Conservation (phyloP, 306 rosid genomes). For the Begonia peltatifolia region DNA sequence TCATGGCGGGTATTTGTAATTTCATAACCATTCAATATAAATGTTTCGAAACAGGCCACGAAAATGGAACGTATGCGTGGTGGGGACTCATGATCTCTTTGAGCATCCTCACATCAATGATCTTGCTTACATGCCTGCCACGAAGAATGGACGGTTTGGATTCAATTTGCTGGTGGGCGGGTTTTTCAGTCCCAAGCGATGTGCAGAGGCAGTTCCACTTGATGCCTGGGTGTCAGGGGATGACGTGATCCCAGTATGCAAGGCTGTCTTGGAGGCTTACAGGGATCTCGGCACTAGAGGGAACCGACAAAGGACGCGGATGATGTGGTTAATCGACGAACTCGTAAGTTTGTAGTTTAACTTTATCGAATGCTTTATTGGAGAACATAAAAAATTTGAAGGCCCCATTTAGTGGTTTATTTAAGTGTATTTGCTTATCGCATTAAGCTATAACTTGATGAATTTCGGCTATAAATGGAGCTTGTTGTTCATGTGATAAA, state of each 20-base stretch:
- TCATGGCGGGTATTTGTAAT: too few species aligned
- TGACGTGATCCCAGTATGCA: constrained; percentile 58
- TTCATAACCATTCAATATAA: too few species aligned
- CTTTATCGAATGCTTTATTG: background rate
- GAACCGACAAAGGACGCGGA: constrained; percentile 75
- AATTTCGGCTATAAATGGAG: too few species aligned
- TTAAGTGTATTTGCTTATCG: too few species aligned
- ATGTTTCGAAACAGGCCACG: constrained; percentile 63
- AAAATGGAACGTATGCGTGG: constrained; percentile 92
- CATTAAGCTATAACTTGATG: too few species aligned
- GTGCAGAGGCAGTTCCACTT: constrained; percentile 82
- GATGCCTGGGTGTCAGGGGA: constrained; percentile 94
- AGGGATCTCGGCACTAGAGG: constrained; percentile 92
- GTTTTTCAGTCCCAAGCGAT: constrained; percentile 81
- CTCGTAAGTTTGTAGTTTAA: constrained; percentile 27
- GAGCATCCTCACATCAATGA: constrained; percentile 98
- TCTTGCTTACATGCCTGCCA: constrained; percentile 96
- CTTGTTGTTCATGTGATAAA: background rate
- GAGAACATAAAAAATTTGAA: too few species aligned
- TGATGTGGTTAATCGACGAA: constrained; percentile 99
- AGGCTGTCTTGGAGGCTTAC: constrained; percentile 68
- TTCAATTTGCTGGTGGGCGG: constrained; percentile 92
- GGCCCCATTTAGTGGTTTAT: too few species aligned
- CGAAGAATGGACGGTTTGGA: constrained; percentile 61
- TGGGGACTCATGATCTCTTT: constrained; percentile 84